Percentiles rank a stretch among this genome's conserved stretches.
Evolutionary conservation across 179 eudicot species (phyloP).

Genomic region (Sideroxylon spinosum): DNA sequence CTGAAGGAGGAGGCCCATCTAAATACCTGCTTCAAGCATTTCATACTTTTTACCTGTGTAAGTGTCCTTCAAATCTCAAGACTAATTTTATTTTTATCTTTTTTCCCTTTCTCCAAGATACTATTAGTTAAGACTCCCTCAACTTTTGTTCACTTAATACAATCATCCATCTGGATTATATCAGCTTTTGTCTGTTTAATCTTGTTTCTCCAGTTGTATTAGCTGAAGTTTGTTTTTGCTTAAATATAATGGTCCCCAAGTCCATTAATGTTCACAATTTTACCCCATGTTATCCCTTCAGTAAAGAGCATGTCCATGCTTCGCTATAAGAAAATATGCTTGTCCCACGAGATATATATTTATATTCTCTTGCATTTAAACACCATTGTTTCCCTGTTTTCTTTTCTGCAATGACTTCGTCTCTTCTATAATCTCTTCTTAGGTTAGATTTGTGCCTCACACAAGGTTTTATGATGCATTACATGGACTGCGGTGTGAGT

Average conservation of each 20-base stretch:
- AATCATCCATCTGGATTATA: neutral
- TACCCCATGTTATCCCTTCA: neutral
- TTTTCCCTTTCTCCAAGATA: neutral
- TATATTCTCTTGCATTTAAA: neutral
- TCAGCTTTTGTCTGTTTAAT: neutral
- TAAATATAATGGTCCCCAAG: neutral
- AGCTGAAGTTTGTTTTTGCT: neutral
- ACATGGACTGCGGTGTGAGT: neutral
- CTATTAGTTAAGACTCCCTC: neutral
- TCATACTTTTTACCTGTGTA: conserved; percentile 87
- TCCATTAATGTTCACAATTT: neutral
- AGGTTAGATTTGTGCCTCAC: conserved; percentile 4
- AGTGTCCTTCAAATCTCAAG: conserved; percentile 30
- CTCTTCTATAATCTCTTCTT: neutral
- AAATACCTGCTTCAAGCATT: conserved; percentile 98
- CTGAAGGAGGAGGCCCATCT: conserved; percentile 97
- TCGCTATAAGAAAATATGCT: neutral
- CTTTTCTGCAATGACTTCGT: neutral
- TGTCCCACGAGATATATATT: neutral
- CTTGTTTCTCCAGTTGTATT: neutral
- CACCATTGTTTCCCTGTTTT: neutral
- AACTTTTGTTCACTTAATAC: too few relatives aligned
- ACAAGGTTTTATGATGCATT: neutral
- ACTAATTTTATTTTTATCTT: neutral
- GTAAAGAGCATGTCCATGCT: neutral